phyloP scores from a whole-genome alignment of 1,284 basidiomycete species.

The Puccinia coronata region DNA sequence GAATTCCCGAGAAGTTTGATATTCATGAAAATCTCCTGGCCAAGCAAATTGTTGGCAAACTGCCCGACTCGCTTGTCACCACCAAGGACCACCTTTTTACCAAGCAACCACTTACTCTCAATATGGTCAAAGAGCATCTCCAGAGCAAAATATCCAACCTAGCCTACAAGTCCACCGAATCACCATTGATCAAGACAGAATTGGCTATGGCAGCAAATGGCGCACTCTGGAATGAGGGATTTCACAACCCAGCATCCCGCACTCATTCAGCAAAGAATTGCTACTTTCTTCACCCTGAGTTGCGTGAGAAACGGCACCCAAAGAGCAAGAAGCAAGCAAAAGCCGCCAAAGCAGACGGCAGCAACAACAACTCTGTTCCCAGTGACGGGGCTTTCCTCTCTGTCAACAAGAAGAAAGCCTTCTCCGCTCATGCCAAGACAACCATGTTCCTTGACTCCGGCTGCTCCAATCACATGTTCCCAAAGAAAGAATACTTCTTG shows the following conservation, averaged over 20 bases:
- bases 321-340: not conserved
- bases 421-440: not conserved
- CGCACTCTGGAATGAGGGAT: not conserved
- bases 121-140: not conserved
- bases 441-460: constrained; percentile 1
- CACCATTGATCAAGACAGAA: not conserved
- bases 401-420: not conserved
- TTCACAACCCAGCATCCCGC: not conserved
- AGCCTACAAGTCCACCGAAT: not conserved
- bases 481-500: not conserved
- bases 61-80: not conserved
- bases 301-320: not conserved
- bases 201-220: not conserved
- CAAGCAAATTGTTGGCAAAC: not conserved
- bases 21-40: not conserved
- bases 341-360: not conserved
- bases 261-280: not conserved
- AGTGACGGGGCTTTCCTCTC: not conserved
- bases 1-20: not conserved
- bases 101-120: not conserved
- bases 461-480: too few relatives aligned
- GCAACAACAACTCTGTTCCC: not conserved
- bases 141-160: not conserved
- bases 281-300: not conserved
- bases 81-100: not conserved